Evolutionary conservation across 257 asterid species (phyloP), one percentile per base, ranked within the genome.

Genomic region (Ilex aquifolium): DNA sequence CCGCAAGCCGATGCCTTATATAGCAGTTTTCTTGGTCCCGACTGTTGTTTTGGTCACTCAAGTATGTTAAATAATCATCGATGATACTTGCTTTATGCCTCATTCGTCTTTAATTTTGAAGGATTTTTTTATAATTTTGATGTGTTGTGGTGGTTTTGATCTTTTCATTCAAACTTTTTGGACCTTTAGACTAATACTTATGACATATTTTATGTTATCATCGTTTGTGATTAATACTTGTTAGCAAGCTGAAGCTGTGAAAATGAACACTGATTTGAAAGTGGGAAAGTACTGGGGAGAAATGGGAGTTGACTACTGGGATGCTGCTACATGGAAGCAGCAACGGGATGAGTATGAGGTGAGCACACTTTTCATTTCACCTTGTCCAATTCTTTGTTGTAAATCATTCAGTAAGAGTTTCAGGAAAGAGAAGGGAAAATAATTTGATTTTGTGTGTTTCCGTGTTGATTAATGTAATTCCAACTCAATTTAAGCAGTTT

Each of bases 11-110:
- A 72, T 90, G 2, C 72, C 87, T 21, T 65, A 65, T 61, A 27
- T 86, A 59, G 91, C 94, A 44, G 88, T 91, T 46, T 88, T 91
- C 76, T 77, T 88, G 84, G 98, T 88, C 66, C 96, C 96, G 7
- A 81, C 78, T 9, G 95, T 88, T 61, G 93, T 88, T 67, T 61
- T 91, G 65, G 97, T 85, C 49, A 44, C 69, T 17, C 96, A 91
- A 77, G 97, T 84, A 75, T 13, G 68, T 40, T 2, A 32, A 4
- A n/a, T 17, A 31, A 48, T 53, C 8, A 7, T 39, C 16, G 10
- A 12, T 7, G 63, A 31, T 13, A 14, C 56, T 5, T 50, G 1
- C 29, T 59, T 13, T 46, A 29, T 49, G 5, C 14, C 50, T 68
- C 2, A 36, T 61, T 57, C 10, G 42, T 29, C 36, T 30, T 44